Percentiles rank a stretch among this genome's conserved stretches.
Conservation (phyloP, 129 eudicot genomes). For the Escallonia rubra region DNA sequence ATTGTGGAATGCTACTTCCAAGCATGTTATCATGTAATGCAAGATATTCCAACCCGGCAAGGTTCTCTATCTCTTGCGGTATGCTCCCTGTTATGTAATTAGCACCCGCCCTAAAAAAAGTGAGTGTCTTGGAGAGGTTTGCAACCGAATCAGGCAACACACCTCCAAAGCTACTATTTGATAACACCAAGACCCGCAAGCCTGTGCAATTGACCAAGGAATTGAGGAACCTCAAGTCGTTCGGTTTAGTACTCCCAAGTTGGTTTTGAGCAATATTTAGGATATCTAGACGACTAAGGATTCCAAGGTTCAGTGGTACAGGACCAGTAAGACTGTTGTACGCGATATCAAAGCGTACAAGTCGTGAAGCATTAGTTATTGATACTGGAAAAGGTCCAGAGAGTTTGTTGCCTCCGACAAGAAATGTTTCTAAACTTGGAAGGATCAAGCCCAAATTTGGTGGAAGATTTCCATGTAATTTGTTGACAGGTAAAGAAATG, state of each 20-base stretch:
- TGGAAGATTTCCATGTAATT: slow-evolving; percentile 1
- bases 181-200: neutral
- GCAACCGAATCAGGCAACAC: slow-evolving; percentile 9
- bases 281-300: no score
- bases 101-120: neutral
- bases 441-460: neutral
- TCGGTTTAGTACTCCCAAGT: no score
- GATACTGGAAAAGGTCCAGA: slow-evolving; percentile 7
- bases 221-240: no score
- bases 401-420: neutral
- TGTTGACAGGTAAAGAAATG: neutral
- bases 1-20: slow-evolving; percentile 6
- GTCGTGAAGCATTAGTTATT: slow-evolving; percentile 5
- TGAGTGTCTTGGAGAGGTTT: slow-evolving; percentile 13
- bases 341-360: neutral
- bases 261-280: no score
- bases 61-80: slow-evolving; percentile 16
- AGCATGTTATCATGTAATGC: neutral
- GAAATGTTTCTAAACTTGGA: slow-evolving; percentile 1
- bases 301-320: no score
- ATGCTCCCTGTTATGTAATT: slow-evolving; percentile 15
- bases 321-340: no score
- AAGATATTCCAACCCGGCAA: slow-evolving; percentile 2
- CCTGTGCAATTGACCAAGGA: slow-evolving; percentile 5
- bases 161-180: slow-evolving; percentile 8